Conservation (phyloP, 306 rosid genomes). For the Fagus crenata region DNA sequence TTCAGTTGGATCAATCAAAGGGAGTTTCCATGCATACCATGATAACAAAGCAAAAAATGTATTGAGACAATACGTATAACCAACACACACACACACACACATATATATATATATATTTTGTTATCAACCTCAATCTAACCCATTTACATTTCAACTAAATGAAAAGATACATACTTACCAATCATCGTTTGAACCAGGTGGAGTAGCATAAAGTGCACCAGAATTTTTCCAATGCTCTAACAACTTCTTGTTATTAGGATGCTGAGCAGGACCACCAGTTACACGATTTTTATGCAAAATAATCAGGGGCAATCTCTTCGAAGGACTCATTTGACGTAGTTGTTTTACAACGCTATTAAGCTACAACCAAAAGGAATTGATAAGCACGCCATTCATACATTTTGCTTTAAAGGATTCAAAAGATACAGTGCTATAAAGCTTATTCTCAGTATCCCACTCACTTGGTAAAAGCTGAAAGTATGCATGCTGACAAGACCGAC, state of each 20-base stretch:
- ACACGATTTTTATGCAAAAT: conserved; percentile 79
- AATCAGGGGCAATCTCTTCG: conserved; percentile 79
- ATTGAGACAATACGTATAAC: background rate
- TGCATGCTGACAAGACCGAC: conserved; percentile 39
- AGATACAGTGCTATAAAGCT: background rate
- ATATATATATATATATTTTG: background rate
- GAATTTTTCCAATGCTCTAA: conserved; percentile 66
- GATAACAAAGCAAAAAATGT: background rate
- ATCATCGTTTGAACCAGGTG: conserved; percentile 87
- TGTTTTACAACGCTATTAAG: conserved; percentile 49
- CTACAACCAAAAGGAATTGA: conserved; percentile 50
- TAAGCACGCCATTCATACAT: conserved; percentile 22
- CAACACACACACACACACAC: too few relatives aligned
- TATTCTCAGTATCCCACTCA: conserved; percentile 30
- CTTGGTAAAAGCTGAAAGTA: conserved; percentile 64
- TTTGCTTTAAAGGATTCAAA: background rate
- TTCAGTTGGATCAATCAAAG: background rate
- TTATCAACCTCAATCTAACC: background rate
- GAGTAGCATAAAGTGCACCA: conserved; percentile 79
- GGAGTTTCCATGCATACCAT: background rate
- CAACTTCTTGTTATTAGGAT: conserved; percentile 60
- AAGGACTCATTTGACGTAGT: conserved; percentile 47
- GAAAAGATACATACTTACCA: conserved; percentile 52
- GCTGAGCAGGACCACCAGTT: conserved; percentile 65
- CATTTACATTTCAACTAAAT: background rate